A percentile compares a stretch with the other conserved stretches of the same genome.
Conservation (phyloP, 805 yeast species). For the Ogataea pini region DNA sequence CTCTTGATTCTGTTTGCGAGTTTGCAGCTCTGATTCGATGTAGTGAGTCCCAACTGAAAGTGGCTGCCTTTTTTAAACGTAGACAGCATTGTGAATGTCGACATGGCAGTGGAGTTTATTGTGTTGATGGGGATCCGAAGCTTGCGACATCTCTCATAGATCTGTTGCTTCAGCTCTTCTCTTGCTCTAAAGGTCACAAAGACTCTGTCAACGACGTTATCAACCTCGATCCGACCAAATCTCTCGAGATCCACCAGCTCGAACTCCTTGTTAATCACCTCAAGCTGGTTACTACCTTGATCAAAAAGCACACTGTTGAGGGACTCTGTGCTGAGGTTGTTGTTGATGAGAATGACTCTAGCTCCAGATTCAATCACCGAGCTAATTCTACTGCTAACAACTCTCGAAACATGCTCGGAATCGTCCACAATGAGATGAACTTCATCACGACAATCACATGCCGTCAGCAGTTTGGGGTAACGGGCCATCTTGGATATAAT, state of each 20-base stretch:
- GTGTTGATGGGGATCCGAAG: conserved; percentile 82
- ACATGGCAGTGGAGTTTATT: conserved; percentile 66
- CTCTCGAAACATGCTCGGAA: conserved; percentile 36
- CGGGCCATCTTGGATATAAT: background rate
- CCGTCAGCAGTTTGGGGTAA: conserved; percentile 36
- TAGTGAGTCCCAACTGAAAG: conserved; percentile 80
- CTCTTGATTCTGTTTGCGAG: conserved; percentile 79
- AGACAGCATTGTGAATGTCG: conserved; percentile 77
- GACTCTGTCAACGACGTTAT: conserved; percentile 69
- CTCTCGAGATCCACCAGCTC: conserved; percentile 47
- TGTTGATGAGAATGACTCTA: conserved; percentile 49
- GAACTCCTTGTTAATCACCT: conserved; percentile 35
- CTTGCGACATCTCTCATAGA: conserved; percentile 53
- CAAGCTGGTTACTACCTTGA: conserved; percentile 13
- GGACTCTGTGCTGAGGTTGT: conserved; percentile 20
- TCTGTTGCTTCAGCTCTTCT: conserved; percentile 36
- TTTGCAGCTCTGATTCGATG: conserved; percentile 88
- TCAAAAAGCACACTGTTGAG: conserved; percentile 21
- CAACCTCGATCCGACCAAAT: conserved; percentile 65
- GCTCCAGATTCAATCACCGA: conserved; percentile 57
- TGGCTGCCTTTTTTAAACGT: conserved; percentile 63
- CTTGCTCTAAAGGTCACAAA: conserved; percentile 52
- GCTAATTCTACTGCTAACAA: conserved; percentile 49
- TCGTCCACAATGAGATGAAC: conserved; percentile 58
- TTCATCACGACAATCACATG: conserved; percentile 50